Base-by-base conservation (phyloP, 2,329 filamentous ascomycete genomes). In the Aspergillus jensenii region DNA sequence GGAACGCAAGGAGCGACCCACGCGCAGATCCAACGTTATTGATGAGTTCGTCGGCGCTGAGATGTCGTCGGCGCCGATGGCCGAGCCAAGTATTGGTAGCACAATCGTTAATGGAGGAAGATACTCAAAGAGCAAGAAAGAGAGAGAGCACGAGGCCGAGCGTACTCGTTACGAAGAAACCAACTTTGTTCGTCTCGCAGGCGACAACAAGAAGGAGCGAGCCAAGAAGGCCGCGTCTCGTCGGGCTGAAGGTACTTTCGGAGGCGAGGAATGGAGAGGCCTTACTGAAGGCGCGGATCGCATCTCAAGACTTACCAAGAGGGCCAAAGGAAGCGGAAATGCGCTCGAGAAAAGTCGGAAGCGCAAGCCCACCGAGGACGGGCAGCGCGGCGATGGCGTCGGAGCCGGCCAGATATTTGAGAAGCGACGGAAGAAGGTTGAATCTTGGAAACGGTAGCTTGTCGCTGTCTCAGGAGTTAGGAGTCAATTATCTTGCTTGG, bases 21-120 rank as follows among this genome's bases (percentile, higher is more conserved):
- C 86, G 3, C 82, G 84, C 60, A 90, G 90, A 70, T 96, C 93
- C 0, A 87, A 87, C 47, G 91, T 92, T 1, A 87, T 99, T 70
- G 93, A 98, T 70, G 93, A 98, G 70, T 99, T 96, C 68, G 86
- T 99, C 62, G 86, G 84, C 50, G 87, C 90, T 17, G 95, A 99
- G 74, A 82, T 98, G 59, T 93, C 91, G 0, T 77, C 83, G 6
- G 91, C 91, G 2, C 95, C 95, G 1, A 76, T 91, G 58, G 90
- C 92, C 1, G 85, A 96, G 72, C 92, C 93, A 55, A 96, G 90
- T 65, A 96, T 99, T 67, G 96, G 95, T 59, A 95, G 90, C 56
- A 96, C 90, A 17, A 96, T 97, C 66, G 81, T 88, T 4, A 82
- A 87, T 49, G 88, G 90, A 50, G 95, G 95, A 35, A 86, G 93